Evolutionary conservation across 1,139 yeast species (phyloP), one percentile per base, ranked within the genome.

Genomic region (Debaryomycetaceae sp.): DNA sequence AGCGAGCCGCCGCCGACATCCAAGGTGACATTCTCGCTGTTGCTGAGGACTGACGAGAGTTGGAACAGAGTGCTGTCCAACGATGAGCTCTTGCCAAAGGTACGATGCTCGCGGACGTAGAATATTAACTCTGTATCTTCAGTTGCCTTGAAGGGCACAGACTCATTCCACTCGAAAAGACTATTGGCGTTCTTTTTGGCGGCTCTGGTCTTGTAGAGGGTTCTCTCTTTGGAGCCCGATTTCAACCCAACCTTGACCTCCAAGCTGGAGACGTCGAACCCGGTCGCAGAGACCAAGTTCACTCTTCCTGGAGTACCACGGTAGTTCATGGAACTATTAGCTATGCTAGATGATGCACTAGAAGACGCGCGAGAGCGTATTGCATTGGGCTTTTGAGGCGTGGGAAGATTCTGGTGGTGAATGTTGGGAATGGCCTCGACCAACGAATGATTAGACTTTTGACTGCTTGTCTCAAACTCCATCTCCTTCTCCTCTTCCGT

Each of bases 41-140:
- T 69, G 54, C 66, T 65, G 41, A 62, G 47, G 34, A 56, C 70
- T 17, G 75, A 77, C n/a, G 58, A 46, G 50, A 81, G 65, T 11
- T 57, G 56, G 37, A 81, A 52, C 22, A 64, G 60, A 5, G 80
- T 82, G 43, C 73, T 75, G 13, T 87, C 96, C 41, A 89, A 50
- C 43, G 80, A 86, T 38, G 73, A 72, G 51, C 80, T 83, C 57
- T 86, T 83, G 38, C 96, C 93, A 54, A 91, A 77, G 4, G 81
- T 77, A 62, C 87, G 95, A 59, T 81, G 86, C 42, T 84, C 83
- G 42, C 80, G 73, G 13, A 87, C 78, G 36, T 72, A 70, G 56
- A 91, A 78, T 5, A 79, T 66, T 41, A 91, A 58, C 45, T 69
- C 72, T 3, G 84, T 83, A 14, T 78, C 82, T 3, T 82, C 64